Evolutionary conservation across 139 green algal species (phyloP).

Genomic region (Tetraselmis striata): DNA sequence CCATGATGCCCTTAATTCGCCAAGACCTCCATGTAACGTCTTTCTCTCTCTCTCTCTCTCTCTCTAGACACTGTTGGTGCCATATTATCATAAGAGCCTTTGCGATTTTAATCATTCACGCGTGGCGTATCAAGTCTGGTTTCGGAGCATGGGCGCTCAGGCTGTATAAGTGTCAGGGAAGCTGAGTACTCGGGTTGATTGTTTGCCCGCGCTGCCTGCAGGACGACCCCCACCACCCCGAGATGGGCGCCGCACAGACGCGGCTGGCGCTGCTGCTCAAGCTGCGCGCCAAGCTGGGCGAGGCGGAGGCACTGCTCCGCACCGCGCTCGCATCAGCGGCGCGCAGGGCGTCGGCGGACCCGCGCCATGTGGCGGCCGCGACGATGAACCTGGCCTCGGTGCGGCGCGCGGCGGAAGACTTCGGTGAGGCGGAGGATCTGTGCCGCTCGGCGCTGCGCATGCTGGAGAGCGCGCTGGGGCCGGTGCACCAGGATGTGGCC

Average conservation of each 20-base stretch:
- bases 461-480: conserved; percentile 13
- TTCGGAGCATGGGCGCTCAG: no score
- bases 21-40: no score
- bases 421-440: conserved; percentile 9
- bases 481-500: conserved; percentile 14
- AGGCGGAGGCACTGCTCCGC: background rate
- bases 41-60: no score
- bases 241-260: background rate
- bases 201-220: background rate
- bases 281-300: background rate
- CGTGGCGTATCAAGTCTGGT: no score
- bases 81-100: no score
- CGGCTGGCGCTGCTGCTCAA: background rate
- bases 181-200: no score
- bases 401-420: background rate
- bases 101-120: no score
- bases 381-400: background rate
- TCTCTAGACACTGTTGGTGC: no score
- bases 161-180: no score
- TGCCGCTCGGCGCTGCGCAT: conserved; percentile 4
- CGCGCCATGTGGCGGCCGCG: background rate
- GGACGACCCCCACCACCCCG: background rate
- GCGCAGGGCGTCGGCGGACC: background rate
- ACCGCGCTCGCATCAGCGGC: background rate
- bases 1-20: no score